These are phyloP conservation scores for Kwoniella bestiolae DNA, from an alignment of 768 basidiomycete genomes.

Conservation along the genomic window DNA sequence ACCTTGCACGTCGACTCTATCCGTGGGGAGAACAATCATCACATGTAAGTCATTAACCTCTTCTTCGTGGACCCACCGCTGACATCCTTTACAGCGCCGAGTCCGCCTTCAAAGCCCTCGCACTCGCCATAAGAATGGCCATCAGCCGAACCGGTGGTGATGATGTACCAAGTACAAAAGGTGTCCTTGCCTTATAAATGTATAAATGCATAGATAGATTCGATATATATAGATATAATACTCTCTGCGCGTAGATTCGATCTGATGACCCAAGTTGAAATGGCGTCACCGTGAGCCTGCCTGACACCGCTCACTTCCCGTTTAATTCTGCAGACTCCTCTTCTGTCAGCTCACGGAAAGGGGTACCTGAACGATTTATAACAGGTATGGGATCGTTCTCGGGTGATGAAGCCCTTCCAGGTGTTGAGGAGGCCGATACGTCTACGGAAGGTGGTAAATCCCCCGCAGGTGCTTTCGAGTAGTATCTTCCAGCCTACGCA, in stretches of 20 bases:
- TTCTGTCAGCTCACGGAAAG: slow-evolving; percentile 51
- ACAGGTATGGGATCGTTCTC: slow-evolving; percentile 27
- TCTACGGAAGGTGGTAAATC: slow-evolving; percentile 14
- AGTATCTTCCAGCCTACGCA: slow-evolving; percentile 51
- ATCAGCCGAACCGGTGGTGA: slow-evolving; percentile 83
- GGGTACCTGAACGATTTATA: slow-evolving; percentile 38
- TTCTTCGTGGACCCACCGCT: not conserved
- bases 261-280: slow-evolving; percentile 8
- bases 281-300: not conserved
- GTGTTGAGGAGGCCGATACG: slow-evolving; percentile 9
- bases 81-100: slow-evolving; percentile 70
- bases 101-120: slow-evolving; percentile 96
- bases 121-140: slow-evolving; percentile 93
- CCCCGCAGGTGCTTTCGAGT: slow-evolving; percentile 42
- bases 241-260: no score
- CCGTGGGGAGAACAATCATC: slow-evolving; percentile 95
- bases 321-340: slow-evolving; percentile 44
- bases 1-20: slow-evolving; percentile 94
- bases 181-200: slow-evolving; percentile 66
- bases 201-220: slow-evolving; percentile 22
- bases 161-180: slow-evolving; percentile 96
- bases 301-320: not conserved
- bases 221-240: not conserved
- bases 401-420: slow-evolving; percentile 4
- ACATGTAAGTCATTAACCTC: slow-evolving; percentile 68